phyloP scores from a whole-genome alignment of 1,284 basidiomycete genomes.

The Cutaneotrichosporon daszewskae region DNA sequence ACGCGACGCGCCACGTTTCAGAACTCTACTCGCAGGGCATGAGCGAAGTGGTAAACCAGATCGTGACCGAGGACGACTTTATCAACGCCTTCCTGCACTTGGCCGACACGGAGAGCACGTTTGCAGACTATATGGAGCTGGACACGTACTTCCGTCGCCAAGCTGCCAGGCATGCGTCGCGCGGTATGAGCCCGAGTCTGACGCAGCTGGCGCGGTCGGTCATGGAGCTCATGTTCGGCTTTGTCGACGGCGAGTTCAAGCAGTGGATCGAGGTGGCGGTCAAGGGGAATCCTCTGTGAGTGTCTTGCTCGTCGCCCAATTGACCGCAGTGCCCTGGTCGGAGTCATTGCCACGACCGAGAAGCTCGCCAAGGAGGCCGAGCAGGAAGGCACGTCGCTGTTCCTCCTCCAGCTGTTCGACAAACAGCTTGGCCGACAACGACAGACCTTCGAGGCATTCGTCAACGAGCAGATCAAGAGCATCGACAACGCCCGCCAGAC shows the following conservation, averaged over 20 bases:
- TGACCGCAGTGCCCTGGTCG: constrained; percentile 69
- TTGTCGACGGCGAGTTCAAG: constrained; percentile 76
- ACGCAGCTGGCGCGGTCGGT: constrained; percentile 75
- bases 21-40: constrained; percentile 68
- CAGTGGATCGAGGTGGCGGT: constrained; percentile 75
- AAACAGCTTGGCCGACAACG: constrained; percentile 75
- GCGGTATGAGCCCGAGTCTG: constrained; percentile 61
- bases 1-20: constrained; percentile 10
- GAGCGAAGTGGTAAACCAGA: constrained; percentile 66
- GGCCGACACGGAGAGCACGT: constrained; percentile 79
- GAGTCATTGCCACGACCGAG: constrained; percentile 75
- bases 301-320: too few species aligned
- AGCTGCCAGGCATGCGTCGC: constrained; percentile 61
- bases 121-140: constrained; percentile 90
- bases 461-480: constrained; percentile 78
- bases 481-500: constrained; percentile 75
- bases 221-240: constrained; percentile 93
- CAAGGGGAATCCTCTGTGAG: constrained; percentile 2
- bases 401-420: constrained; percentile 66
- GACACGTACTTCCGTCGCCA: constrained; percentile 92
- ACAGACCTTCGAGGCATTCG: constrained; percentile 65
- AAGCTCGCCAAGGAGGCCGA: constrained; percentile 65
- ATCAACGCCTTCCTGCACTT: constrained; percentile 88
- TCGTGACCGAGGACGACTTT: constrained; percentile 81
- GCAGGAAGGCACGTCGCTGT: constrained; percentile 69